Evolutionary conservation across 352 stramenopile genomes (phyloP).

Genomic region (Thraustochytrium striatum): DNA sequence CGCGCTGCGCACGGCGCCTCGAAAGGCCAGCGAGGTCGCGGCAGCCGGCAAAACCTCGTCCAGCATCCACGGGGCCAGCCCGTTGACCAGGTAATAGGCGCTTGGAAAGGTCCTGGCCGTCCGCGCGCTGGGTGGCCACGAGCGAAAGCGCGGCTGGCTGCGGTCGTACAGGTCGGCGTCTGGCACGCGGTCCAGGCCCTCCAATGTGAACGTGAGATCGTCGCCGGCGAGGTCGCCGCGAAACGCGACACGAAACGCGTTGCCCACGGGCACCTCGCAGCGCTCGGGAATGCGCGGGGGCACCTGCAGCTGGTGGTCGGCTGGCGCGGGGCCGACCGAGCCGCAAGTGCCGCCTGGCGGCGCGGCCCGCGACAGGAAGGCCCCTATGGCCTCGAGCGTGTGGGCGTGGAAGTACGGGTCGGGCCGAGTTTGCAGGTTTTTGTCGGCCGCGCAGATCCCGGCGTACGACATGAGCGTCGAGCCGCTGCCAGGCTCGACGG

Average conservation of each 20-base stretch:
- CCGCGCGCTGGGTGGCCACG: background rate
- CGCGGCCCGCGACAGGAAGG: background rate
- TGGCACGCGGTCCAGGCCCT: too few relatives aligned
- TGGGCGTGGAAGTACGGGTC: constrained; percentile 36
- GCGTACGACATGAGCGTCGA: constrained; percentile 28
- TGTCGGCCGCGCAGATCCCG: constrained; percentile 5
- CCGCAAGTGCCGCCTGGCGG: too few relatives aligned
- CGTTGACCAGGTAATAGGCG: background rate
- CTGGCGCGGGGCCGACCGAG: too few relatives aligned
- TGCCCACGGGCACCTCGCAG: too few relatives aligned
- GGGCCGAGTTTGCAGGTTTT: background rate
- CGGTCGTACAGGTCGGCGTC: too few relatives aligned
- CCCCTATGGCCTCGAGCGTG: background rate
- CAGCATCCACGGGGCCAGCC: background rate
- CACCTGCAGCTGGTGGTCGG: too few relatives aligned
- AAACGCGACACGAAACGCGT: too few relatives aligned
- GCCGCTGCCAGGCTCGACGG: constrained; percentile 33
- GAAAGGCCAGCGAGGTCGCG: constrained; percentile 14
- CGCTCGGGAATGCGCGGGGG: too few relatives aligned
- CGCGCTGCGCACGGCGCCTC: too few relatives aligned
- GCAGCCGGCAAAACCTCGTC: constrained; percentile 14
- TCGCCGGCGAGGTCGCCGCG: too few relatives aligned
- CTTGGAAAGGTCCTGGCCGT: background rate
- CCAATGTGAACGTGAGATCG: too few relatives aligned
- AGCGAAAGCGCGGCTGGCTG: background rate